A percentile compares a stretch with the other conserved stretches of the same genome.
Conservation (phyloP, 2,329 filamentous ascomycete species). For the Helminthosporium solani region DNA sequence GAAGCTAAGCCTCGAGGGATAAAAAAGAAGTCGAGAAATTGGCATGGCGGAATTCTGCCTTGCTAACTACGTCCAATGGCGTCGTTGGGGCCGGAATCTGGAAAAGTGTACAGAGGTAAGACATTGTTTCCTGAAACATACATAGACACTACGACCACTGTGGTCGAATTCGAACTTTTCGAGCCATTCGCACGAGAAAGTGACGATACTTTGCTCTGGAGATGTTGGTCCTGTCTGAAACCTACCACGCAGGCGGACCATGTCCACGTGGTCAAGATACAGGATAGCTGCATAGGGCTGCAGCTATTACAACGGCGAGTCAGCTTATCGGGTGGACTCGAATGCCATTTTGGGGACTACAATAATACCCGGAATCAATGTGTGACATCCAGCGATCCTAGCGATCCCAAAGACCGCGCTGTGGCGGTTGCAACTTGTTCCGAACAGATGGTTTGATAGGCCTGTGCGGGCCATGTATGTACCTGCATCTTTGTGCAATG, state of each 20-base stretch:
- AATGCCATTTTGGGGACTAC: slow-evolving; percentile 13
- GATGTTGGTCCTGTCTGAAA: slow-evolving; percentile 23
- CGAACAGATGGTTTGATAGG: slow-evolving; percentile 3
- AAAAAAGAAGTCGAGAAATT: neutral
- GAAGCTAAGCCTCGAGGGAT: slow-evolving; percentile 5
- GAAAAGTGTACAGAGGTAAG: slow-evolving; percentile 6
- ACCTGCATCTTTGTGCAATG: too few relatives aligned
- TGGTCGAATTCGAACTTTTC: neutral
- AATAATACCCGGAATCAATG: slow-evolving; percentile 9
- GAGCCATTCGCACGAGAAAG: neutral
- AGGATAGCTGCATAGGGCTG: slow-evolving; percentile 38
- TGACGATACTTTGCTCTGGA: neutral
- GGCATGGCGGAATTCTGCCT: slow-evolving; percentile 11
- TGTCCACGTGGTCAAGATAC: slow-evolving; percentile 30
- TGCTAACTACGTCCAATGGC: slow-evolving; percentile 3
- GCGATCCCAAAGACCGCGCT: slow-evolving; percentile 8
- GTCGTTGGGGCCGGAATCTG: slow-evolving; percentile 12
- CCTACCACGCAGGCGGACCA: slow-evolving; percentile 16
- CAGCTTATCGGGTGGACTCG: slow-evolving; percentile 24
- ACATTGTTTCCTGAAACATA: slow-evolving; percentile 4
- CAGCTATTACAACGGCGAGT: slow-evolving; percentile 25
- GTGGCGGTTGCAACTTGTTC: slow-evolving; percentile 10
- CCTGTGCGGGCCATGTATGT: slow-evolving; percentile 16
- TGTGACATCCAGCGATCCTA: slow-evolving; percentile 15
- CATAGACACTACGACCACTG: neutral